Evolutionary conservation across 2,329 filamentous ascomycete species (phyloP), one percentile per base, ranked within the genome.

Genomic region (Fusarium avenaceum): DNA sequence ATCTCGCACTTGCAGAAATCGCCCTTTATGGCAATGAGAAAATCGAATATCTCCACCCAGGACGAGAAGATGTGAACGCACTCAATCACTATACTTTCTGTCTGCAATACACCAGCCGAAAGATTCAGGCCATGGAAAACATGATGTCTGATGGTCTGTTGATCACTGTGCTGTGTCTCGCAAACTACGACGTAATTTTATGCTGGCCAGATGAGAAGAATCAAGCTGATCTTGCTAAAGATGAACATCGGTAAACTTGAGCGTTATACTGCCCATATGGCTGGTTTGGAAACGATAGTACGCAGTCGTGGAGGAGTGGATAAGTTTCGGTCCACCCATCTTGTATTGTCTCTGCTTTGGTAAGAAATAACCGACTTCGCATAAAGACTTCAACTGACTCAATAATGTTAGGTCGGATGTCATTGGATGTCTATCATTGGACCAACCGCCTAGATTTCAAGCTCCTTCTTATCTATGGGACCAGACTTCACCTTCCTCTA

Each of bases 231-330:
- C 20, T 7, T 17, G 5, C 17, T 14, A 10, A 17, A 58, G 49
- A 58, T 58, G 40, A 58, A 42, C 17, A 46, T 58, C 44, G 40
- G 49, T 22, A 55, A 28, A 38, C 20, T 55, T 28, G 49, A 56
- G 17, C 40, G 55, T 22, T 58, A 58, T 17, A 33, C 20, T 14
- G 39, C 49, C 7, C 55, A 58, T 24, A n/a, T 58, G 14, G 19
- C 24, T 11, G 40, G 49, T 5, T 32, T 58, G n/a, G 55, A 56
- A 15, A 56, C 26, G 6, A 26, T 56, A 30, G 40, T 55, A 5
- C 49, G 49, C 10, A 38, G 55, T 8, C 32, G 49, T 6, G 55
- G 49, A 22, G 49, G 55, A 4, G 15, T 45, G 32, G 40, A 28
- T 2, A 55, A 20, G 14, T 5, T 55, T n/a, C 11, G 24, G 15